phyloP scores from a whole-genome alignment of 1,139 yeast species.

The Geotrichum phurueaensis region DNA sequence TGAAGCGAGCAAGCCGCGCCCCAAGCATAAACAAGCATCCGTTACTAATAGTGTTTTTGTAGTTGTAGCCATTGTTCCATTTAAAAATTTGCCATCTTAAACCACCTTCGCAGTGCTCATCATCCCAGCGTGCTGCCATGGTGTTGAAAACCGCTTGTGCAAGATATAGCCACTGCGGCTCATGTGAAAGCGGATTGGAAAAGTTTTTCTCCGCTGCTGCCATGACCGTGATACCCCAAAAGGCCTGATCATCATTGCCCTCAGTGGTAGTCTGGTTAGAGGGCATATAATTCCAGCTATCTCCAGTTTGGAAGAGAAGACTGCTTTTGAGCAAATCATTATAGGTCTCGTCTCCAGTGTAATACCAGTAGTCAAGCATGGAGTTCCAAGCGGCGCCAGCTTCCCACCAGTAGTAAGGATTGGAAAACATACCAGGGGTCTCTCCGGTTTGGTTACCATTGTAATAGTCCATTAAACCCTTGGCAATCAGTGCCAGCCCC shows the following conservation, averaged over 20 bases:
- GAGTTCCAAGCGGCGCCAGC: constrained; percentile 87
- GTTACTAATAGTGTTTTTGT: constrained; percentile 83
- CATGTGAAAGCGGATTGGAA: constrained; percentile 49
- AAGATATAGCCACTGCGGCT: constrained; percentile 62
- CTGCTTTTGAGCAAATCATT: constrained; percentile 52
- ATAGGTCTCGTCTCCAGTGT: constrained; percentile 58
- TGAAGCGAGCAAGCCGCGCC: constrained; percentile 80
- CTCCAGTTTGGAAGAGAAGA: constrained; percentile 60
- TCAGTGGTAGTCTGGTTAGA: constrained; percentile 70
- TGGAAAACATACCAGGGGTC: constrained; percentile 64
- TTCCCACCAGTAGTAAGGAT: constrained; percentile 91
- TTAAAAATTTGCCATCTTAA: constrained; percentile 94
- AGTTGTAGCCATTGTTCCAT: constrained; percentile 91
- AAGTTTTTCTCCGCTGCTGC: constrained; percentile 78
- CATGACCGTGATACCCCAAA: constrained; percentile 84
- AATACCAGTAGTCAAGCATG: constrained; percentile 58
- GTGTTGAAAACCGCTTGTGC: constrained; percentile 83
- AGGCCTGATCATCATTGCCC: constrained; percentile 91
- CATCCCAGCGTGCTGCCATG: constrained; percentile 87
- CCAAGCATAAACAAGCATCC: constrained; percentile 87
- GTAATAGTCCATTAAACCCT: constrained; percentile 61
- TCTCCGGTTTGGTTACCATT: constrained; percentile 49
- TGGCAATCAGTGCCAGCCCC: constrained; percentile 51
- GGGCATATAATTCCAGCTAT: constrained; percentile 66
- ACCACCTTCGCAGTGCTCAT: constrained; percentile 70